Percentiles rank a stretch among this genome's conserved stretches.
Evolutionary conservation across 2,329 filamentous ascomycete species (phyloP).

Genomic region (Arthrobotrys musiformis): DNA sequence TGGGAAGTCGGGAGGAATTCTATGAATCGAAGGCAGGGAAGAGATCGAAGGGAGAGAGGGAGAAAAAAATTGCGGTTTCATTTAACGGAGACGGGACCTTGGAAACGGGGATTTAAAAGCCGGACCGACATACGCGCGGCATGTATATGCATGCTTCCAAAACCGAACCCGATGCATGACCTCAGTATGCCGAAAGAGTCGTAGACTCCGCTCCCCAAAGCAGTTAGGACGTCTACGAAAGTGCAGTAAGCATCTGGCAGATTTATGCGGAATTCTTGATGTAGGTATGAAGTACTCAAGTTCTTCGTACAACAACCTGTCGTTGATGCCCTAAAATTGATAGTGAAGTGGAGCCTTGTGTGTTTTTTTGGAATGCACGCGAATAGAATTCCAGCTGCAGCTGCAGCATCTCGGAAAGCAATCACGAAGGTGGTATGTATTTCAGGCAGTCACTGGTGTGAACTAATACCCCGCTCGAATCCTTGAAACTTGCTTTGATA

Average conservation of each 20-base stretch:
- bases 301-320: not conserved
- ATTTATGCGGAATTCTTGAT: not conserved
- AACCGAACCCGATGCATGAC: not conserved
- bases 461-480: conserved; percentile 13
- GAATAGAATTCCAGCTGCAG: conserved; percentile 12
- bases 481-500: not conserved
- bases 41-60: no score
- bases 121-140: conserved; percentile 20
- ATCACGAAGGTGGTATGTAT: not conserved
- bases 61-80: no score
- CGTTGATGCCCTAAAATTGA: not conserved
- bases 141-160: not conserved
- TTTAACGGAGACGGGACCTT: not conserved
- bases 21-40: no score
- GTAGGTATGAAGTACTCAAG: not conserved
- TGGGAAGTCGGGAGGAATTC: not conserved
- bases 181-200: not conserved
- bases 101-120: conserved; percentile 2
- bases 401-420: not conserved
- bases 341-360: not conserved
- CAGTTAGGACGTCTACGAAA: conserved; percentile 4
- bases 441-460: conserved; percentile 1
- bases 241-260: not conserved
- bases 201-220: not conserved
- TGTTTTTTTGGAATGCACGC: no score